Percentiles rank a stretch among this genome's conserved stretches.
These are phyloP conservation scores for Colletotrichum karsti DNA, from an alignment of 2,329 filamentous ascomycete species.

Conservation along the genomic window DNA sequence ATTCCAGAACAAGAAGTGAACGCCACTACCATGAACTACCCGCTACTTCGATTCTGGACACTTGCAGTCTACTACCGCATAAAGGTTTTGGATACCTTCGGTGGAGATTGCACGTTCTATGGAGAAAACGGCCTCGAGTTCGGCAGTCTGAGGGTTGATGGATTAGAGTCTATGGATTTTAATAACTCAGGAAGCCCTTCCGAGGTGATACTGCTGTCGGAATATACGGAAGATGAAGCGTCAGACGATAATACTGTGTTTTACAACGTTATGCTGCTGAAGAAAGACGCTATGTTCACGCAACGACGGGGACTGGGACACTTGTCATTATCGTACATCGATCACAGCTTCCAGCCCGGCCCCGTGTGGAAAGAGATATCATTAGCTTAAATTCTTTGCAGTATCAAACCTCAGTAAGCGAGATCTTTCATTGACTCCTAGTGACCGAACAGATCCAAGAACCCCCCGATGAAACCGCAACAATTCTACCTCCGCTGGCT, in stretches of 20 bases:
- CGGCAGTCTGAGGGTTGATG: neutral
- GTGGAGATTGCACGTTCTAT: neutral
- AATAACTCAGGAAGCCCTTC: too few relatives aligned
- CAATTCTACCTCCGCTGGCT: slow-evolving; percentile 38
- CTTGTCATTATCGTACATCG: neutral
- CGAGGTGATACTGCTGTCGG: neutral
- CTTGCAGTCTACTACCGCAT: neutral
- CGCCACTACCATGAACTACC: neutral
- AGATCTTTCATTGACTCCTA: slow-evolving; percentile 1
- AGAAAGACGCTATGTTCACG: neutral
- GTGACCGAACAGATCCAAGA: slow-evolving; percentile 44
- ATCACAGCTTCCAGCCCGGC: neutral
- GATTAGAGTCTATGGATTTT: neutral
- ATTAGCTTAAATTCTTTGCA: too few relatives aligned
- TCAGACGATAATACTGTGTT: neutral
- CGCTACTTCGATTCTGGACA: neutral
- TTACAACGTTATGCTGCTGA: neutral
- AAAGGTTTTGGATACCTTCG: neutral
- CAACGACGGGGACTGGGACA: neutral
- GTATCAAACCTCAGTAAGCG: too few relatives aligned
- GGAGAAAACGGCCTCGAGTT: neutral
- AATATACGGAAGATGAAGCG: neutral
- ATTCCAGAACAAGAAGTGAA: neutral
- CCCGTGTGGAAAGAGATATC: neutral
- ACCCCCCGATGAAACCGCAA: slow-evolving; percentile 41